Base-by-base conservation (phyloP, 1,139 yeast species). In the Yamadazyma diddensiae region DNA sequence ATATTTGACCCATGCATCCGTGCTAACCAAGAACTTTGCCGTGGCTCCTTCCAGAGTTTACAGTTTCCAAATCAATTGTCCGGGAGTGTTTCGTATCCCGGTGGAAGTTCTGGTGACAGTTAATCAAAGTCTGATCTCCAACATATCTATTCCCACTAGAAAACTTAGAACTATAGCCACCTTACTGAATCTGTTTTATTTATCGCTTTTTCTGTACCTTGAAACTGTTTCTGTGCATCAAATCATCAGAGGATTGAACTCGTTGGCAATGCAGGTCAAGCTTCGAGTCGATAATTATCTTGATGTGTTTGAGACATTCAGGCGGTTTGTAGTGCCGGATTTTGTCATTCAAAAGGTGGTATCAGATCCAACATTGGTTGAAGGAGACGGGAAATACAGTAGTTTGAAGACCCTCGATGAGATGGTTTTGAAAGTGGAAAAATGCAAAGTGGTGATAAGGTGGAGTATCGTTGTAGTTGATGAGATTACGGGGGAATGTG, bases 401-500 rank as follows among this genome's bases (percentile, higher is more conserved):
- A 8, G 6, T 6, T 12, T 32, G 16, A 32, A 32, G 15, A 20
- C 12, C 5, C 23, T 32, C 5, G 25, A 21, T 14, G 31, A 28
- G 18, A 11, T 32, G 14, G 18, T 15, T 12, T 21, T 33, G 16
- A 31, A 30, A 7, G 32, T 52, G 1, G 36, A 34, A 5, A 31
- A 38, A 14, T 40, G 37, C 25, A 43, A 31, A 19, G 8, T 52
- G 2, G 16, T 39, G 28, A 25, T 66, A 9, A 33, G 30, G 8
- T 67, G 71, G 71, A 52, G 51, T 11, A 46, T 67, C 2, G 34
- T 44, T 1, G 32, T 63, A 6, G 34, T 36, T 2, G 58, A 62
- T 33, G 29, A 39, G 3, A 37, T 53, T 1, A 40, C 48, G 1
- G 69, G 62, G 5, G 55, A 53, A 12, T 58, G 66, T 42, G 55